Percentiles rank a stretch among this genome's conserved stretches.
Evolutionary conservation across 2,329 filamentous ascomycete genomes (phyloP).

Genomic region (Xylogone sp.): DNA sequence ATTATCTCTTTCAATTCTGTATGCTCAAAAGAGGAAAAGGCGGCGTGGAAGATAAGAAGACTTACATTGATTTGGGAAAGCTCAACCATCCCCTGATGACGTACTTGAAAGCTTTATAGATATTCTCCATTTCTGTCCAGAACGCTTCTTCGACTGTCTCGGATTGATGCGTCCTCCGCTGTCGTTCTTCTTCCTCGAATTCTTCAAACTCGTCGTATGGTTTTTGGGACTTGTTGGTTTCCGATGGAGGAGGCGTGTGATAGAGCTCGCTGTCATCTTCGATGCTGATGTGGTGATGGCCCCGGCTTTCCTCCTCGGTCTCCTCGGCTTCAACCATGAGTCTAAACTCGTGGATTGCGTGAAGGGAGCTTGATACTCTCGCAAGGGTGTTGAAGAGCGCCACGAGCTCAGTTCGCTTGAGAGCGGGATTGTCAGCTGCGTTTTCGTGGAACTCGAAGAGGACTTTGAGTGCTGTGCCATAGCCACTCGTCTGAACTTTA

Average conservation of each 20-base stretch:
- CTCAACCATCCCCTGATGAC: conserved; percentile 68
- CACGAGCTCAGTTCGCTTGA: conserved; percentile 89
- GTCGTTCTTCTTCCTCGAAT: conserved; percentile 21
- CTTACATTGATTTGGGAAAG: conserved; percentile 69
- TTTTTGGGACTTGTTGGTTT: conserved; percentile 17
- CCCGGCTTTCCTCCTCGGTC: conserved; percentile 20
- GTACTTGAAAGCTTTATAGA: conserved; percentile 60
- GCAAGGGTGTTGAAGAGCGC: conserved; percentile 93
- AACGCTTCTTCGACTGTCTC: conserved; percentile 53
- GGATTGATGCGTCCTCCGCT: conserved; percentile 20
- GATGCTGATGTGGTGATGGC: conserved; percentile 17
- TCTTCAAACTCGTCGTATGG: conserved; percentile 41
- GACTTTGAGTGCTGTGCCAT: conserved; percentile 91
- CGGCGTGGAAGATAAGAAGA: conserved; percentile 20
- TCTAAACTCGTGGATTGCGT: conserved; percentile 70
- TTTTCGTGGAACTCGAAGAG: conserved; percentile 82
- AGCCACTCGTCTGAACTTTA: conserved; percentile 91
- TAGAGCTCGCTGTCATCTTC: conserved; percentile 36
- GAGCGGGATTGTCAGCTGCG: conserved; percentile 58
- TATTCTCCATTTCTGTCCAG: conserved; percentile 57
- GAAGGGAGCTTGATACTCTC: conserved; percentile 76
- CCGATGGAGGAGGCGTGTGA: conserved; percentile 29
- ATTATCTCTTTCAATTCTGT: neutral
- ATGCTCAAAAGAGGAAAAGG: no score
- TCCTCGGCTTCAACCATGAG: conserved; percentile 42